Percentiles rank a stretch among this genome's conserved stretches.
Evolutionary conservation across 345 rosid species (phyloP).

Genomic region (Pistacia vera): DNA sequence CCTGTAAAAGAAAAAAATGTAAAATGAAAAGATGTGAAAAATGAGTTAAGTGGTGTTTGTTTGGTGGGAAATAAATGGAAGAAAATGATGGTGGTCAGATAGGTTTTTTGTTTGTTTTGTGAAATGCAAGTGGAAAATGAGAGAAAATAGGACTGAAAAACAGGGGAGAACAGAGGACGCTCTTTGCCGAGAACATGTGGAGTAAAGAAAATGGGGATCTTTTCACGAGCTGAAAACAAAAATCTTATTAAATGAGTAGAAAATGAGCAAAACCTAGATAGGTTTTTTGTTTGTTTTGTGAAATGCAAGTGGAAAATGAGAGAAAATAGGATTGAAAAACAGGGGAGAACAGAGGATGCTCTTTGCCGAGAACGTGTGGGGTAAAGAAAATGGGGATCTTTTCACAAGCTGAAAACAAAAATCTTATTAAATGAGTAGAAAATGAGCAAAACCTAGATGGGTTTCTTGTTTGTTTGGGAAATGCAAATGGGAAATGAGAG

Average conservation of each 20-base stretch:
- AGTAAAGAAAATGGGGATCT: neutral
- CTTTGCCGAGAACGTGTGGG: slow-evolving; percentile 17
- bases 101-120: neutral
- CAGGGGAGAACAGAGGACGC: slow-evolving; percentile 25
- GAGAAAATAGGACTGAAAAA: slow-evolving; percentile 6
- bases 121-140: neutral
- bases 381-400: neutral
- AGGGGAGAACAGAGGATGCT: slow-evolving; percentile 26
- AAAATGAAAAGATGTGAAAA: neutral
- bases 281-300: neutral
- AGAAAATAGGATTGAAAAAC: slow-evolving; percentile 7
- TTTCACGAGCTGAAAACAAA: neutral
- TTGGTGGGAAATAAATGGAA: neutral
- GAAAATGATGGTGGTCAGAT: neutral
- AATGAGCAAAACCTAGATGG: slow-evolving; percentile 17
- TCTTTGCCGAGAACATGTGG: slow-evolving; percentile 17
- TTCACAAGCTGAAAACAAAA: neutral
- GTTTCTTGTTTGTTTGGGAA: neutral
- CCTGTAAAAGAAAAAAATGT: slow-evolving; percentile 27
- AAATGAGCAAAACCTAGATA: slow-evolving; percentile 17
- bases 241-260: neutral
- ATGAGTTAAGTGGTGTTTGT: neutral
- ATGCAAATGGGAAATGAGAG: neutral
- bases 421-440: neutral
- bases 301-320: neutral